Base-by-base conservation (phyloP, 2,329 filamentous ascomycete genomes). In the Diaporthe ilicicola region DNA sequence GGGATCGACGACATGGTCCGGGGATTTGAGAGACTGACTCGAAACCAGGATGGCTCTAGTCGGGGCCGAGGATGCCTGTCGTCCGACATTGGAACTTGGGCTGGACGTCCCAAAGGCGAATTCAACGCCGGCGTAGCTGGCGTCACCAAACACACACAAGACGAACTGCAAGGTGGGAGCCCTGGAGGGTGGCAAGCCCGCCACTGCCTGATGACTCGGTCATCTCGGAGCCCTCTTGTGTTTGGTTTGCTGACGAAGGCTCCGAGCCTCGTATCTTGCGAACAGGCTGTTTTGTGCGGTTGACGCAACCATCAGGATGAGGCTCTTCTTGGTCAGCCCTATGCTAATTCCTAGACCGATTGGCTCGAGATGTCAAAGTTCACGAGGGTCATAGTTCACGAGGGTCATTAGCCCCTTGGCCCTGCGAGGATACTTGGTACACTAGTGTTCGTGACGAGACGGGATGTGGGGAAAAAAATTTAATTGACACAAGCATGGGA, bases 401-500 rank as follows among this genome's bases (percentile, higher is more conserved):
- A 44, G 27, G 48, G 13, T 66, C n/a, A 10, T 32, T 34, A 54
- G 50, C 62, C 62, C 62, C 32, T 51, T 10, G 32, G 17, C 46
- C 29, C 46, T 46, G 13, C 46, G 46, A 37, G 9, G n/a, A 19
- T 8, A 12, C n/a, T 48, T 9, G n/a, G n/a, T n/a, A n/a, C n/a
- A 37, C 32, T 32, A 22, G 2, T 37, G 50, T 19, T 24, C 50
- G 34, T 37, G 32, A 19, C 22, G 51, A 69, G 55, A 39, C 67
- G 44, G 39, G 24, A 39, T 39, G 62, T 46, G 50, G 46, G 27
- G 17, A 24, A 24, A 6, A 13, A 22, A 7, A 62, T 71, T 48
- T 42, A 70, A 64, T 46, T 70, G 70, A 70, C 46, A 72, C 50
- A 32, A 44, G 27, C 39, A 64, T 69, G 56, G 56, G 56, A 65